phyloP scores from a whole-genome alignment of 1,139 yeast species.

The Diutina pseudorugosa region DNA sequence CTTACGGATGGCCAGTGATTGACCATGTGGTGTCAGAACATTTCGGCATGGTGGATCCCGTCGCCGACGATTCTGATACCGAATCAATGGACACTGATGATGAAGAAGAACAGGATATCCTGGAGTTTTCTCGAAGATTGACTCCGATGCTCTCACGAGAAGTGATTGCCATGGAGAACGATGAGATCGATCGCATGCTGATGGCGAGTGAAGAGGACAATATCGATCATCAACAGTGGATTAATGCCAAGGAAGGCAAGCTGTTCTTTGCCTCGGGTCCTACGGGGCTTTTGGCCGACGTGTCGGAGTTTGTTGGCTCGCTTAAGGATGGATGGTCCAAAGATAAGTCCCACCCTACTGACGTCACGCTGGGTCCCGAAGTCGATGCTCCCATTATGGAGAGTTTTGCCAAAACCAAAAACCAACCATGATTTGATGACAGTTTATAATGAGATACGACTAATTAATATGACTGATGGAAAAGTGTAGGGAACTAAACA shows the following conservation, averaged over 20 bases:
- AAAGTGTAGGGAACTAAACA: too few relatives aligned
- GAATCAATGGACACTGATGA: conserved; percentile 5
- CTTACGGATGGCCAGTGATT: conserved; percentile 93
- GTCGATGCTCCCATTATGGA: background rate
- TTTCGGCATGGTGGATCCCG: conserved; percentile 22
- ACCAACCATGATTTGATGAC: too few relatives aligned
- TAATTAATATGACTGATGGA: too few relatives aligned
- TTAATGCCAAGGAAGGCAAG: conserved; percentile 34
- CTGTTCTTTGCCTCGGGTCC: conserved; percentile 57
- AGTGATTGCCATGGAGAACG: conserved; percentile 20
- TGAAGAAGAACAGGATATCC: conserved; percentile 11
- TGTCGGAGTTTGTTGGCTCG: conserved; percentile 38
- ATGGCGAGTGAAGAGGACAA: conserved; percentile 8
- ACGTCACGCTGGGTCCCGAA: background rate
- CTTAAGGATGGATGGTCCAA: conserved; percentile 26
- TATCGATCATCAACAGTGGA: conserved; percentile 30
- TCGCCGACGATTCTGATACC: conserved; percentile 7
- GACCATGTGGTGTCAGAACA: conserved; percentile 67
- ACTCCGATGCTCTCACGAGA: conserved; percentile 22
- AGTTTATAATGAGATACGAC: background rate
- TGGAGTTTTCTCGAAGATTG: conserved; percentile 7
- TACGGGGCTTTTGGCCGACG: conserved; percentile 53
- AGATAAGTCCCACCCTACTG: background rate
- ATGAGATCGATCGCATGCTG: conserved; percentile 15
- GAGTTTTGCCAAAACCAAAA: background rate